Percentiles rank a stretch among this genome's conserved stretches.
phyloP scores from a whole-genome alignment of 805 yeast genomes.

The Cyberlindnera suaveolens region DNA sequence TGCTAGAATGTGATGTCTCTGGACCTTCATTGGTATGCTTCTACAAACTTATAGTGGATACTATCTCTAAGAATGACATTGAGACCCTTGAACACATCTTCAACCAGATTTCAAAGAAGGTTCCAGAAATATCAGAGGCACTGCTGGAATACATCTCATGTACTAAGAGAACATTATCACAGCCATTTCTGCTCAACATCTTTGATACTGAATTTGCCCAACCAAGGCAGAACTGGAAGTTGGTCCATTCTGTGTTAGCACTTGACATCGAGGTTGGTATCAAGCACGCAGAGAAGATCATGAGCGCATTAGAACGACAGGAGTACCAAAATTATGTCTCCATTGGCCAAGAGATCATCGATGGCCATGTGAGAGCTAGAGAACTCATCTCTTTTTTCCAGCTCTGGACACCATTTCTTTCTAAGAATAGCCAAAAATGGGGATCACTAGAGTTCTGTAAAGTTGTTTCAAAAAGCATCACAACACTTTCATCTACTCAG shows the following conservation, averaged over 20 bases:
- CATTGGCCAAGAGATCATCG: slow-evolving; percentile 30
- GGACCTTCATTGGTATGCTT: slow-evolving; percentile 22
- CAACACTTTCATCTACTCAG: slow-evolving; percentile 43
- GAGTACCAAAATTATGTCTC: slow-evolving; percentile 2
- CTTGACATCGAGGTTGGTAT: slow-evolving; percentile 58
- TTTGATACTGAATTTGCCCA: slow-evolving; percentile 41
- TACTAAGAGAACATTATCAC: slow-evolving; percentile 48
- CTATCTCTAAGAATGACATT: slow-evolving; percentile 27
- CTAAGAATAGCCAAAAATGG: slow-evolving; percentile 9
- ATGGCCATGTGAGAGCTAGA: slow-evolving; percentile 50
- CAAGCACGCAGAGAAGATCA: slow-evolving; percentile 31
- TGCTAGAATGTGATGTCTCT: slow-evolving; percentile 23
- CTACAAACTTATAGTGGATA: slow-evolving; percentile 26
- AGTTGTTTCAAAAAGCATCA: slow-evolving; percentile 34
- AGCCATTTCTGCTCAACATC: slow-evolving; percentile 39
- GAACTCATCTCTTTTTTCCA: slow-evolving; percentile 45
- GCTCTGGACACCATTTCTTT: slow-evolving; percentile 33
- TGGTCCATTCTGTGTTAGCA: slow-evolving; percentile 41
- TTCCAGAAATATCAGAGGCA: slow-evolving; percentile 34
- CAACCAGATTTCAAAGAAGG: slow-evolving; percentile 32
- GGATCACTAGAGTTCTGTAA: slow-evolving; percentile 25
- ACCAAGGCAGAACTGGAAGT: slow-evolving; percentile 40
- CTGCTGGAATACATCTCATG: slow-evolving; percentile 42
- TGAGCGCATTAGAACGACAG: slow-evolving; percentile 15
- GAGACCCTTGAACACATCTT: slow-evolving; percentile 43